Evolutionary conservation across 768 basidiomycete genomes (phyloP), one percentile per base, ranked within the genome.

Genomic region (Guyanaporus albipodus): DNA sequence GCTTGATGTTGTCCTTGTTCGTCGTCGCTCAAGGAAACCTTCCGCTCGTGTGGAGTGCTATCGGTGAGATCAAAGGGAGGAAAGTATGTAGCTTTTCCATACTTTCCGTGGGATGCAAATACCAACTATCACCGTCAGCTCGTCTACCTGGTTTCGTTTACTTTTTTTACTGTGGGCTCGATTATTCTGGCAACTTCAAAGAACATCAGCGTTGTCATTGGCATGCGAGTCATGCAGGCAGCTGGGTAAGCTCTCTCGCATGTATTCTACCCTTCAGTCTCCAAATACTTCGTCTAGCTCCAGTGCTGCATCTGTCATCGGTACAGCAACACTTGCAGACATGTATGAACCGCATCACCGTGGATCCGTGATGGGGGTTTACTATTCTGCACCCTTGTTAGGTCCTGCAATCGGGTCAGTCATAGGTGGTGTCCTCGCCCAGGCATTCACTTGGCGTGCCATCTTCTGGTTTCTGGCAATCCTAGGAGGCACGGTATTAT

Each of bases 401-500:
- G 90, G 88, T 0, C 82, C 83, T 2, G 72, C 78, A 1, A 52
- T 87, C 2, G 87, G 86, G 0, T 80, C 85, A 1, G 75, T 90
- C 24, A 56, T 90, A 27, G 88, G 88, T 5, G 87, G 89, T 1
- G 77, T 67, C 0, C 70, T 91, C 4, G 82, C 87, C 0, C 74
- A 82, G 44, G 77, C 70, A 0, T 80, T 84, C 59, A 73, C 68
- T 48, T 95, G 93, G 93, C 78, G 91, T 27, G 81, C 85, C 0
- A 78, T 87, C 1, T 91, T 95, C 66, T 93, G 87, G 79, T 91
- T 93, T 61, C 72, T 93, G 29, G 72, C 77, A 2, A 82, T 85
- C 22, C 74, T 82, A 52, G 77, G 78, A 6, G 82, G 79, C 0
- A 34, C 73, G 12, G 78, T 75, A 46, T 70, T 79, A 46, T 31